These are phyloP conservation scores for Cytidiella melzeri DNA, from an alignment of 768 basidiomycete species.

Conservation along the genomic window DNA sequence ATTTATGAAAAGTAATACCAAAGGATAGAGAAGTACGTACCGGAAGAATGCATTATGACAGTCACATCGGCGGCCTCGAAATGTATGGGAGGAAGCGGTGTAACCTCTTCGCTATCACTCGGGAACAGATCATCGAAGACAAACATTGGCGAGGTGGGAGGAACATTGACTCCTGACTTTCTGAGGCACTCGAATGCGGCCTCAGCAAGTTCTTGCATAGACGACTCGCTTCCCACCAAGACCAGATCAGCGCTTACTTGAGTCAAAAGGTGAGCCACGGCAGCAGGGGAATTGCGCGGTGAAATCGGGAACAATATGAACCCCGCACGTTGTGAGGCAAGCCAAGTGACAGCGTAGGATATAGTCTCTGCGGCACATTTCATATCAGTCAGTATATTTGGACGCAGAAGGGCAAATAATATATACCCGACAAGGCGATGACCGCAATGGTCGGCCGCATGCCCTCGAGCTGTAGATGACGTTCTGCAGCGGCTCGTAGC, in stretches of 20 bases:
- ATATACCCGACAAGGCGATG: constrained; percentile 6
- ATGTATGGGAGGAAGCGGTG: neutral
- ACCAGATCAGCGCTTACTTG: constrained; percentile 19
- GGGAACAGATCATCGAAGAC: constrained; percentile 16
- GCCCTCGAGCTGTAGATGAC: neutral
- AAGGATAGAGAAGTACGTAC: constrained; percentile 3
- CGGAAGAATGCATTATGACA: constrained; percentile 18
- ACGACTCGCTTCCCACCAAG: constrained; percentile 23
- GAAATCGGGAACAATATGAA: constrained; percentile 19
- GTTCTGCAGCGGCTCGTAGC: neutral
- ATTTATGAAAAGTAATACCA: neutral
- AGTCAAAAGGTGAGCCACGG: constrained; percentile 26
- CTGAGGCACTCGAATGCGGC: constrained; percentile 18
- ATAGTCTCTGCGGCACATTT: constrained; percentile 7
- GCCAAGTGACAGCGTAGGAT: constrained; percentile 4
- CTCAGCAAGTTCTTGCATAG: constrained; percentile 19
- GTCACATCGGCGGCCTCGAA: constrained; percentile 8
- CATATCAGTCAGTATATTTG: neutral
- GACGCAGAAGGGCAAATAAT: neutral
- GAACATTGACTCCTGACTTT: neutral
- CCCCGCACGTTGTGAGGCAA: constrained; percentile 8
- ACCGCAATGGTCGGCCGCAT: constrained; percentile 8
- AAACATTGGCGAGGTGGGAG: constrained; percentile 8
- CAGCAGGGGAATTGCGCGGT: constrained; percentile 19
- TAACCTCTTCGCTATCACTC: neutral